These are phyloP conservation scores for Zea luxurians DNA, from an alignment of 176 grass and related monocot genomes.

Conservation along the genomic window DNA sequence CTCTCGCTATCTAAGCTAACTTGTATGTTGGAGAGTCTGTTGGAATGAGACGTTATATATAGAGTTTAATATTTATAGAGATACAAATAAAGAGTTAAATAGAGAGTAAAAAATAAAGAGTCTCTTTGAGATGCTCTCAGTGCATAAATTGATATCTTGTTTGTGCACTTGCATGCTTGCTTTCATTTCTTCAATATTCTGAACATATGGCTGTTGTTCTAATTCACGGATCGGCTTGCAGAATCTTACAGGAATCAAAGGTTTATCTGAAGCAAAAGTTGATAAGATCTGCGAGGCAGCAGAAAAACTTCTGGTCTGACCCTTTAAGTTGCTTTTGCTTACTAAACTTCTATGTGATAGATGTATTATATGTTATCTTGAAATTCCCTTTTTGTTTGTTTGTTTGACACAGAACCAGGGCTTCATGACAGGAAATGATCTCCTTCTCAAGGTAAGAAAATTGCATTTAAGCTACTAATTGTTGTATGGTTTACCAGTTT, in stretches of 20 bases:
- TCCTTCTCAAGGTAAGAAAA: constrained; percentile 62
- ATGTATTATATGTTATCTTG: constrained; percentile 28
- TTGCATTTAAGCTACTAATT: background rate
- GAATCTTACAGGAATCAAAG: constrained; percentile 93
- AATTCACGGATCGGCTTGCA: constrained; percentile 19
- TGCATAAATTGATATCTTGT: background rate
- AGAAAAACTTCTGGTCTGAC: constrained; percentile 75
- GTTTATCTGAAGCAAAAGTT: constrained; percentile 82
- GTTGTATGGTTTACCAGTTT: constrained; percentile 17
- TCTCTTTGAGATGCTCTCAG: too few species aligned
- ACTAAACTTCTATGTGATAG: background rate
- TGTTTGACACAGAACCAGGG: constrained; percentile 56
- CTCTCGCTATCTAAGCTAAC: too few species aligned
- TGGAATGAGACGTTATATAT: too few species aligned
- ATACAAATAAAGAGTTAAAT: too few species aligned
- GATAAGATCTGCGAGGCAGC: constrained; percentile 86
- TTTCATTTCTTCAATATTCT: constrained; percentile 16
- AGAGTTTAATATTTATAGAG: too few species aligned
- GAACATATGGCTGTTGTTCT: background rate
- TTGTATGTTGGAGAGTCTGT: too few species aligned
- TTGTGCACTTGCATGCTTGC: background rate
- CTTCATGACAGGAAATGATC: constrained; percentile 76
- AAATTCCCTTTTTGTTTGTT: constrained; percentile 30
- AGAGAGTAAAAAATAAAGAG: too few species aligned
- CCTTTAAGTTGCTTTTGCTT: constrained; percentile 31